Percentiles rank a stretch among this genome's conserved stretches.
These are phyloP conservation scores for Jaapia argillacea DNA, from an alignment of 768 basidiomycete species.

Conservation along the genomic window DNA sequence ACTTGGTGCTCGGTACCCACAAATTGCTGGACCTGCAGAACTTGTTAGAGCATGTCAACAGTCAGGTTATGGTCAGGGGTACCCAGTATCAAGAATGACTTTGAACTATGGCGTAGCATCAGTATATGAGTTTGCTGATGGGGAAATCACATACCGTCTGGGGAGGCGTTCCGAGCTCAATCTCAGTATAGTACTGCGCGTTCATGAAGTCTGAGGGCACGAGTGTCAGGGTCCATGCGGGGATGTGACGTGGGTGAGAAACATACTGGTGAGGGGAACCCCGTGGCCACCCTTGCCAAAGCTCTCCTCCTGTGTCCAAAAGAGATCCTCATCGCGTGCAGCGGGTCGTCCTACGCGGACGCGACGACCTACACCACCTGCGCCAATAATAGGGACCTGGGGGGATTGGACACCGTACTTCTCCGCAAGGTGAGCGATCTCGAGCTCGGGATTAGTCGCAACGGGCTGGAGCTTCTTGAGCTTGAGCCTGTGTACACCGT, in stretches of 20 bases:
- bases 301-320: conserved; percentile 73
- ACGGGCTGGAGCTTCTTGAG: conserved; percentile 72
- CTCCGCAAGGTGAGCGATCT: conserved; percentile 82
- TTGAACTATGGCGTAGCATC: conserved; percentile 85
- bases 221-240: conserved; percentile 6
- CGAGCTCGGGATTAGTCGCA: conserved; percentile 52
- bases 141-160: conserved; percentile 51
- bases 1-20: conserved; percentile 80
- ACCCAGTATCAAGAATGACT: conserved; percentile 92
- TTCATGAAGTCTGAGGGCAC: conserved; percentile 80
- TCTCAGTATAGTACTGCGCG: conserved; percentile 93
- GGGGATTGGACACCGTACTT: conserved; percentile 71
- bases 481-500: conserved; percentile 74
- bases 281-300: conserved; percentile 61
- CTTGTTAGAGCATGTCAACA: conserved; percentile 4
- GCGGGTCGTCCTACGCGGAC: conserved; percentile 31
- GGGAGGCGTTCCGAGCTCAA: conserved; percentile 72
- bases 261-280: conserved; percentile 83
- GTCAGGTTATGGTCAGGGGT: conserved; percentile 3
- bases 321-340: conserved; percentile 46
- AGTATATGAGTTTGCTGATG: no score
- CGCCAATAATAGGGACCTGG: conserved; percentile 58
- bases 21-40: conserved; percentile 74
- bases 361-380: conserved; percentile 63
- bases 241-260: not conserved